Percentiles rank a stretch among this genome's conserved stretches.
Conservation (phyloP, 164 flowering plant genomes). For the Tetracentron sinense region DNA sequence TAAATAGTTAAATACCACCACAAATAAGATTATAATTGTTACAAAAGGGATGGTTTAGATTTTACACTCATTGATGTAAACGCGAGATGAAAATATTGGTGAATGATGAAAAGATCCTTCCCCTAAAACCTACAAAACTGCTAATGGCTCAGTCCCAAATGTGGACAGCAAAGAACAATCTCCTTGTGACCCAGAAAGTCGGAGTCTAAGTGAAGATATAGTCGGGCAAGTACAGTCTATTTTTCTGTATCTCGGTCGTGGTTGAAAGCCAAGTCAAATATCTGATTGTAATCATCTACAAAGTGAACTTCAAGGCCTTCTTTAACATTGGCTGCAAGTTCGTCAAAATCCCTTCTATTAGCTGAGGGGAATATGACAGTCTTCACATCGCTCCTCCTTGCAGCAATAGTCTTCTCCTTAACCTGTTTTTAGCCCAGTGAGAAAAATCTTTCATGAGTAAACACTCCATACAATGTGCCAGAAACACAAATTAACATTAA, state of each 20-base stretch:
- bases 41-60: too few species aligned
- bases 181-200: constrained; percentile 1
- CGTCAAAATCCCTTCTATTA: constrained; percentile 85
- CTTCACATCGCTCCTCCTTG: constrained; percentile 85
- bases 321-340: constrained; percentile 80
- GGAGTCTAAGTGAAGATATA: background rate
- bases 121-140: constrained; percentile 4
- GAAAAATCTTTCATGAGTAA: background rate
- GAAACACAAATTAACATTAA: background rate
- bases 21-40: too few species aligned
- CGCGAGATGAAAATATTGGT: too few species aligned
- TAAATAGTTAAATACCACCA: too few species aligned
- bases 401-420: constrained; percentile 97
- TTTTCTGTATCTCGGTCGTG: constrained; percentile 25
- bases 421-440: constrained; percentile 44
- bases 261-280: constrained; percentile 62
- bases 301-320: constrained; percentile 97
- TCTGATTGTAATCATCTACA: constrained; percentile 75
- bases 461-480: background rate
- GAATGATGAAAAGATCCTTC: too few species aligned
- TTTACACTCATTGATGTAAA: too few species aligned
- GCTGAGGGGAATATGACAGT: constrained; percentile 86
- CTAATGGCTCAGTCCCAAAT: background rate
- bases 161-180: background rate
- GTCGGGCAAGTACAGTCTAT: constrained; percentile 1